Percentiles rank a stretch among this genome's conserved stretches.
Conservation (phyloP, 192 early-diverging fungal genomes). For the Entomortierella chlamydospora region DNA sequence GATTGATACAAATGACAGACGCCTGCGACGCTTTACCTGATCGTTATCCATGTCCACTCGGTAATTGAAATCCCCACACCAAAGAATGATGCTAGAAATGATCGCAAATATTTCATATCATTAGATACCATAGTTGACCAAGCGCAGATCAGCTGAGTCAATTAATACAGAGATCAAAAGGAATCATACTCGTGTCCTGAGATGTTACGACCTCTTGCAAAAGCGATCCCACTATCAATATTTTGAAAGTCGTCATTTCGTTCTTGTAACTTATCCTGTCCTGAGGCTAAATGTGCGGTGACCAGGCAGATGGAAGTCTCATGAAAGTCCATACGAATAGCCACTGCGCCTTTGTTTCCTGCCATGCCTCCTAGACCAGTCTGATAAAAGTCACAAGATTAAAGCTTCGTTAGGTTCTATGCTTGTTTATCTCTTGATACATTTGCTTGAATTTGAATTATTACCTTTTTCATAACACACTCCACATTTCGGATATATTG, state of each 20-base stretch:
- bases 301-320: slow-evolving; percentile 93
- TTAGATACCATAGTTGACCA: too few species aligned
- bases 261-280: slow-evolving; percentile 76
- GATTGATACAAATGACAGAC: not conserved
- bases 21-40: too few species aligned
- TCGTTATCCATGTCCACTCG: slow-evolving; percentile 82
- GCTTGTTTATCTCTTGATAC: too few species aligned
- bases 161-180: slow-evolving; percentile 6
- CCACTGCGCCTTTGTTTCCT: slow-evolving; percentile 98
- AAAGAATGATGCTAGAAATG: slow-evolving; percentile 67
- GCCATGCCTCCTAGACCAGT: slow-evolving; percentile 96
- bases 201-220: slow-evolving; percentile 76
- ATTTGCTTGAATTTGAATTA: too few species aligned
- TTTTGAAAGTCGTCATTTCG: slow-evolving; percentile 88
- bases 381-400: slow-evolving; percentile 37
- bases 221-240: slow-evolving; percentile 79
- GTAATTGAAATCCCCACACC: slow-evolving; percentile 97
- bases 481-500: slow-evolving; percentile 85
- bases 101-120: not conserved
- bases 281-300: slow-evolving; percentile 94
- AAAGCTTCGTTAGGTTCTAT: not conserved
- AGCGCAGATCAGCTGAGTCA: too few species aligned
- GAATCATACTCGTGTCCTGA: slow-evolving; percentile 82
- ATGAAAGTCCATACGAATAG: slow-evolving; percentile 85
- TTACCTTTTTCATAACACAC: slow-evolving; percentile 84